Conservation (phyloP, 2,329 filamentous ascomycete genomes). For the Drechslerella dactyloides region DNA sequence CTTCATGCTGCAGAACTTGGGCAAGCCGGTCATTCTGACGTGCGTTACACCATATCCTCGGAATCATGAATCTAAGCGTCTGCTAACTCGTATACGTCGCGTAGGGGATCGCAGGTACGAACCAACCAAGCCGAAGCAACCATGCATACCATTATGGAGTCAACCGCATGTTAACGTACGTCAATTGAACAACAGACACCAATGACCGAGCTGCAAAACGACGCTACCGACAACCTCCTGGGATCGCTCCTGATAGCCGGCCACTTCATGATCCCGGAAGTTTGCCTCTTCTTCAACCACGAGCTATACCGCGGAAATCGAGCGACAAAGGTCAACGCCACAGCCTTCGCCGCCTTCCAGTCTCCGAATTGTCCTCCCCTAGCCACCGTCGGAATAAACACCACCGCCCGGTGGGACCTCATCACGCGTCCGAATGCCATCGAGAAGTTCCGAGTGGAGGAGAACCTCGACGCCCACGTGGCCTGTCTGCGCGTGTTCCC, state of each 20-base stretch:
- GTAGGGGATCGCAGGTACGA: constrained; percentile 45
- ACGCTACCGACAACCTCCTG: constrained; percentile 88
- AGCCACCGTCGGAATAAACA: constrained; percentile 78
- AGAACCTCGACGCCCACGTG: constrained; percentile 82
- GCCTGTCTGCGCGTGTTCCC: constrained; percentile 89
- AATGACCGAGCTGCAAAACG: constrained; percentile 88
- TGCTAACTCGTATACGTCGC: constrained; percentile 54
- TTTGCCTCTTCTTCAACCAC: constrained; percentile 92
- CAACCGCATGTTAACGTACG: constrained; percentile 8
- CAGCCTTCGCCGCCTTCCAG: constrained; percentile 83
- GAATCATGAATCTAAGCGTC: constrained; percentile 4
- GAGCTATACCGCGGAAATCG: constrained; percentile 87
- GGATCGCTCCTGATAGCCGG: constrained; percentile 87
- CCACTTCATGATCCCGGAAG: constrained; percentile 90
- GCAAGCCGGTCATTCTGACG: constrained; percentile 88
- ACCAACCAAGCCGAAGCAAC: neutral
- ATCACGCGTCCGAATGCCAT: constrained; percentile 76
- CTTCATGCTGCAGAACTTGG: constrained; percentile 90
- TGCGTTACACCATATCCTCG: constrained; percentile 27
- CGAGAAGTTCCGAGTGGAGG: constrained; percentile 75
- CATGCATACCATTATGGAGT: neutral
- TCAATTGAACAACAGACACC: constrained; percentile 73
- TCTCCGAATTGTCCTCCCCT: constrained; percentile 85
- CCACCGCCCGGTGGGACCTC: constrained; percentile 79
- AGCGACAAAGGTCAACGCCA: constrained; percentile 84